A percentile compares a stretch with the other conserved stretches of the same genome.
phyloP scores from a whole-genome alignment of 441 rosid genomes.

The Corymbia citriodora region DNA sequence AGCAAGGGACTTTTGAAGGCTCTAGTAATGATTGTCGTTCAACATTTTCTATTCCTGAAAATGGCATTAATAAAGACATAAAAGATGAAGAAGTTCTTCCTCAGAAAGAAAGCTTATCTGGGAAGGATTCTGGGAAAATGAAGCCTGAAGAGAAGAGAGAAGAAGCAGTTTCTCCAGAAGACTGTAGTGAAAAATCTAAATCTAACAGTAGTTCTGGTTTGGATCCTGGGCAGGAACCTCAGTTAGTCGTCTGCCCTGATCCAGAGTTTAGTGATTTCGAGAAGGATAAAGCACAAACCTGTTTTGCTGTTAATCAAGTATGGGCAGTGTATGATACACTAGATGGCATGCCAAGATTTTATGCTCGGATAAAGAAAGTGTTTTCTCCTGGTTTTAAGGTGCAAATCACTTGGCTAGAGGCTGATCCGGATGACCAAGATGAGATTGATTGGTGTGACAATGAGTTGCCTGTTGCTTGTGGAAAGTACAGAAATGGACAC shows the following conservation, averaged over 20 bases:
- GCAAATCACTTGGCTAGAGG: constrained; percentile 40
- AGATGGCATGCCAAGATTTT: constrained; percentile 66
- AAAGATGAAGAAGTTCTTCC: constrained; percentile 4
- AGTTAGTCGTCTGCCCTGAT: constrained; percentile 24
- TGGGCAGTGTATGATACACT: constrained; percentile 54
- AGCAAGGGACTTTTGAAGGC: neutral
- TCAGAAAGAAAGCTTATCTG: constrained; percentile 11
- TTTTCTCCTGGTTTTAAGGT: constrained; percentile 32
- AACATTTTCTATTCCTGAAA: constrained; percentile 7
- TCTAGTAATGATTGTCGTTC: constrained; percentile 1
- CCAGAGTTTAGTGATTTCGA: constrained; percentile 49
- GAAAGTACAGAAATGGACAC: constrained; percentile 20
- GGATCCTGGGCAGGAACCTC: neutral
- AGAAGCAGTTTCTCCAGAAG: neutral
- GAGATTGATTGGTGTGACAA: constrained; percentile 22
- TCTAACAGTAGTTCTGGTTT: neutral
- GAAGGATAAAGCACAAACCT: constrained; percentile 17
- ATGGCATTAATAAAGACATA: constrained; percentile 1
- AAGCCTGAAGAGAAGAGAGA: constrained; percentile 5
- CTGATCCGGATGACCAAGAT: constrained; percentile 26
- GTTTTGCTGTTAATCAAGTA: constrained; percentile 42
- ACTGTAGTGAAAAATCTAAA: constrained; percentile 6
- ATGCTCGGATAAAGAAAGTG: constrained; percentile 43
- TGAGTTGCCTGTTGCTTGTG: constrained; percentile 48
- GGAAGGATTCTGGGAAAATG: constrained; percentile 10